phyloP scores from a whole-genome alignment of 2,329 filamentous ascomycete genomes.

The Fusarium sp. region DNA sequence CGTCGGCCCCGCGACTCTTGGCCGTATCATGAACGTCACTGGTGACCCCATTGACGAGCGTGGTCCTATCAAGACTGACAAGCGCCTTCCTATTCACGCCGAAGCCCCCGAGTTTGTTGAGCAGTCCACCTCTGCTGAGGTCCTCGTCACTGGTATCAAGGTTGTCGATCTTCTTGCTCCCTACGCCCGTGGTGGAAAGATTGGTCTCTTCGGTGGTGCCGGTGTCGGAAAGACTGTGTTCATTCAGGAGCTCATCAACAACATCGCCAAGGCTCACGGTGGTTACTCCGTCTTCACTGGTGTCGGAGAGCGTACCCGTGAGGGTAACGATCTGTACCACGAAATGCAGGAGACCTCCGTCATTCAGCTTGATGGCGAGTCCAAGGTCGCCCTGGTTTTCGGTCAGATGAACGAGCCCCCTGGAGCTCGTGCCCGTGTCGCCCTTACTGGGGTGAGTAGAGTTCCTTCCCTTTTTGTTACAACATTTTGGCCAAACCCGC shows the following conservation, averaged over 20 bases:
- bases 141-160: conserved; percentile 99
- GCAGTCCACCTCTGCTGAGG: conserved; percentile 95
- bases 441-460: conserved; percentile 73
- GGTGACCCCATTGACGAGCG: conserved; percentile 99
- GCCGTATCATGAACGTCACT: conserved; percentile 99
- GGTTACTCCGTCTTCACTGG: conserved; percentile 99
- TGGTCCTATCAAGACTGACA: conserved; percentile 94
- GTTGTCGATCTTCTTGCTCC: conserved; percentile 98
- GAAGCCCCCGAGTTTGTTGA: conserved; percentile 93
- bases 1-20: conserved; percentile 92
- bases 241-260: conserved; percentile 99
- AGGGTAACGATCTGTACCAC: conserved; percentile 99
- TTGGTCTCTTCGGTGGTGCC: conserved; percentile 99
- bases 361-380: conserved; percentile 99
- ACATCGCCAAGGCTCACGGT: conserved; percentile 99
- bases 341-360: conserved; percentile 99
- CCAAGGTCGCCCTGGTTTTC: conserved; percentile 99
- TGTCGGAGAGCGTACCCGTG: conserved; percentile 99
- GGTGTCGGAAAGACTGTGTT: conserved; percentile 99
- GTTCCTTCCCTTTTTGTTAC: too few relatives aligned
- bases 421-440: conserved; percentile 99
- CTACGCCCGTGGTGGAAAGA: conserved; percentile 99
- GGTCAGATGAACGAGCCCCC: conserved; percentile 99
- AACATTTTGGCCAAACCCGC: too few relatives aligned
- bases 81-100: conserved; percentile 91